Evolutionary conservation across 257 asterid genomes (phyloP).

Genomic region (Solanum neorickii): DNA sequence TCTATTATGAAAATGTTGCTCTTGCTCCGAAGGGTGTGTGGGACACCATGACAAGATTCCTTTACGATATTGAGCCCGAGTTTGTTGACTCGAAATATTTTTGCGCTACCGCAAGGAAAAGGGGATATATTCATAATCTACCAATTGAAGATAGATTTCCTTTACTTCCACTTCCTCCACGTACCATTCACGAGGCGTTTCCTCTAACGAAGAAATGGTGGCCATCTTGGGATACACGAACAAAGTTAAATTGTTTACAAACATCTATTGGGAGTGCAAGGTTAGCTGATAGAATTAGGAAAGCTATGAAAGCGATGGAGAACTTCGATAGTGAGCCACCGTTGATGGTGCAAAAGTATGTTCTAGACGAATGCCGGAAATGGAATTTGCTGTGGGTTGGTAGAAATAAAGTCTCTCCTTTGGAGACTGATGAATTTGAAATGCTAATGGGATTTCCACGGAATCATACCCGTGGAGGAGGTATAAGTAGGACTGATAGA

Average conservation of each 20-base stretch:
- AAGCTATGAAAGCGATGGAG: slow-evolving; percentile 5
- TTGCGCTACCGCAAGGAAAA: slow-evolving; percentile 31
- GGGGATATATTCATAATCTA: slow-evolving; percentile 37
- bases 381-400: slow-evolving; percentile 97
- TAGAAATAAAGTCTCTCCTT: slow-evolving; percentile 70
- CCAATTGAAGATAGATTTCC: slow-evolving; percentile 23
- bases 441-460: slow-evolving; percentile 69
- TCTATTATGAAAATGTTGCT: slow-evolving; percentile 43
- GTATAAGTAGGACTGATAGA: slow-evolving; percentile 77
- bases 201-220: slow-evolving; percentile 37
- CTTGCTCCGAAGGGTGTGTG: slow-evolving; percentile 35
- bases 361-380: slow-evolving; percentile 60
- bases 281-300: slow-evolving; percentile 29
- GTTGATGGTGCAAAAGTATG: slow-evolving; percentile 19
- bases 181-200: slow-evolving; percentile 28
- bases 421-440: slow-evolving; percentile 81
- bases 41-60: slow-evolving; percentile 15
- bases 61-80: slow-evolving; percentile 28
- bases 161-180: slow-evolving; percentile 25
- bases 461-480: slow-evolving; percentile 91
- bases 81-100: slow-evolving; percentile 38
- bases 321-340: slow-evolving; percentile 48
- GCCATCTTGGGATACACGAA: slow-evolving; percentile 40
- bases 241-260: slow-evolving; percentile 32
- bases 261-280: slow-evolving; percentile 33